Evolutionary conservation across 495 filamentous ascomycete species (phyloP).

Genomic region (Penicillium crystallinum): DNA sequence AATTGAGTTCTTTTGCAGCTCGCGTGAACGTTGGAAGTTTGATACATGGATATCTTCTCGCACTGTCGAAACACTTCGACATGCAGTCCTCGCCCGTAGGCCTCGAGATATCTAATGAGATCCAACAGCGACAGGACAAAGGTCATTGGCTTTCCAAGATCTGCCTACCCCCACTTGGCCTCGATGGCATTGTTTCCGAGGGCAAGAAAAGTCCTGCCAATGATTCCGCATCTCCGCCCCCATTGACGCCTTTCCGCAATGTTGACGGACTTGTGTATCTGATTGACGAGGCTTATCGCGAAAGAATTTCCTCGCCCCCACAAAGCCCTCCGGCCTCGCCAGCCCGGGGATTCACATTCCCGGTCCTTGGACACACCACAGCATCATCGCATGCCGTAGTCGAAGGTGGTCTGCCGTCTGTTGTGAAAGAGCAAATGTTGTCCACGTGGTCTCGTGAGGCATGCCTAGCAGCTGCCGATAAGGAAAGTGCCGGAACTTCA

Average conservation of each 20-base stretch:
- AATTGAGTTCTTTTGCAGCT: constrained; percentile 42
- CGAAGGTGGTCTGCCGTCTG: constrained; percentile 31
- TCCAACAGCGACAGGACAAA: constrained; percentile 62
- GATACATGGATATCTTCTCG: constrained; percentile 82
- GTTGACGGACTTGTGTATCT: constrained; percentile 60
- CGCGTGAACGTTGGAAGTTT: constrained; percentile 77
- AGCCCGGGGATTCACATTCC: constrained; percentile 57
- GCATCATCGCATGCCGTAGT: constrained; percentile 21
- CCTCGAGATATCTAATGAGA: constrained; percentile 65
- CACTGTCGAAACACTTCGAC: constrained; percentile 69
- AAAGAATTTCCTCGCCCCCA: constrained; percentile 52
- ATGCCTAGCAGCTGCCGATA: constrained; percentile 61
- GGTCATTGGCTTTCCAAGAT: constrained; percentile 71
- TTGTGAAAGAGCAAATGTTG: constrained; percentile 65
- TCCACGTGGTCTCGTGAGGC: constrained; percentile 72
- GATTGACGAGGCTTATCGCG: constrained; percentile 64
- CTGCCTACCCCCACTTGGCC: constrained; percentile 47
- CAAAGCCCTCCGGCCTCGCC: constrained; percentile 68
- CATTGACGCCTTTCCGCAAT: constrained; percentile 32
- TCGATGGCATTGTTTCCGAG: constrained; percentile 42
- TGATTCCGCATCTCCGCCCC: constrained; percentile 3
- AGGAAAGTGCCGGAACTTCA: constrained; percentile 56
- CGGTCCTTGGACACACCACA: constrained; percentile 44
- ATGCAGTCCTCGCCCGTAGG: constrained; percentile 64
- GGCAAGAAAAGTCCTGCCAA: constrained; percentile 14